Evolutionary conservation across 768 basidiomycete genomes (phyloP).

Genomic region (Piloderma croceum): DNA sequence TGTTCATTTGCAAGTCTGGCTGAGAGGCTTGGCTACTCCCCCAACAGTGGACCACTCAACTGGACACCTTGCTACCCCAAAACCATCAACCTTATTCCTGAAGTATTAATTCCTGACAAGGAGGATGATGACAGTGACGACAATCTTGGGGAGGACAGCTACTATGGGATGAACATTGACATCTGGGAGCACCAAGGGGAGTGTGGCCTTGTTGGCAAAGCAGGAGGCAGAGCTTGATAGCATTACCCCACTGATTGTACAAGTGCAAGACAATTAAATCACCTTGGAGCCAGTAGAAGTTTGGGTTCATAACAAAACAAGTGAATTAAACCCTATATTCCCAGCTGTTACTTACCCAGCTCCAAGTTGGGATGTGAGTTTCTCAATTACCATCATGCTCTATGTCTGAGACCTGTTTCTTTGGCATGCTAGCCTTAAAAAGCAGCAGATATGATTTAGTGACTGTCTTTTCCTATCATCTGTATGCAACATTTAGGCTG

Average conservation of each 20-base stretch:
- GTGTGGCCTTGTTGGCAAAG: constrained; percentile 10
- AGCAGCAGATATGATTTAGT: too few species aligned
- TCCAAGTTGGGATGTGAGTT: too few species aligned
- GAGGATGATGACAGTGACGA: constrained; percentile 9
- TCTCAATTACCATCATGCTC: too few species aligned
- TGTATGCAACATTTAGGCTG: too few species aligned
- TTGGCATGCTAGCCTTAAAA: too few species aligned
- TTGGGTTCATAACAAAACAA: too few species aligned
- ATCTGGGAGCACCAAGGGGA: constrained; percentile 12
- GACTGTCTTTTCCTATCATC: too few species aligned
- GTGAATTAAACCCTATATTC: too few species aligned
- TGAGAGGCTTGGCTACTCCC: too few species aligned
- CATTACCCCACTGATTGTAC: constrained; percentile 11
- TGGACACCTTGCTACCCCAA: constrained; percentile 16
- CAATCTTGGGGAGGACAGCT: constrained; percentile 11
- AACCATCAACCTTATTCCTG: constrained; percentile 8
- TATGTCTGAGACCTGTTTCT: too few species aligned
- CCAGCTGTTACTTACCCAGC: too few species aligned
- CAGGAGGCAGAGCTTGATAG: constrained; percentile 12
- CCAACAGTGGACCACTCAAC: constrained; percentile 14
- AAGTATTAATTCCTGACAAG: constrained; percentile 10
- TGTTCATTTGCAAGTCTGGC: constrained; percentile 12
- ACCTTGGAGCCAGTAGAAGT: too few species aligned
- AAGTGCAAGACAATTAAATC: constrained; percentile 13
- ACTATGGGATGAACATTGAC: constrained; percentile 15